A percentile compares a stretch with the other conserved stretches of the same genome.
Conservation (phyloP, 139 green algal genomes). For the Tetradesmus lagerheimii region DNA sequence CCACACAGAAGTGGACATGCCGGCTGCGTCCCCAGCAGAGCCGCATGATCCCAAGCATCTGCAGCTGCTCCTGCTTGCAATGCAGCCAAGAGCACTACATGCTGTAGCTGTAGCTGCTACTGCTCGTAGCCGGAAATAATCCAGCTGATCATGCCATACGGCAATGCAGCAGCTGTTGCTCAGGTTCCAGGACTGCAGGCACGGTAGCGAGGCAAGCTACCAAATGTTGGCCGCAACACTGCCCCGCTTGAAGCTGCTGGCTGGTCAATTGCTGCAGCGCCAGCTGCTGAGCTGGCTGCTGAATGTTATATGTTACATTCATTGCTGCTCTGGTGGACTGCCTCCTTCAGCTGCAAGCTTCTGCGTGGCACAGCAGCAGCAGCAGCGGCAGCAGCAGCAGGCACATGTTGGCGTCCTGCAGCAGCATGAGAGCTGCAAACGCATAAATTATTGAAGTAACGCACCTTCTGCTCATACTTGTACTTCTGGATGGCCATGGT, state of each 20-base stretch:
- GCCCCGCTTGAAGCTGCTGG: not conserved
- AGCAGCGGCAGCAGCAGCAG: not conserved
- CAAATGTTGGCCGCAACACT: not conserved
- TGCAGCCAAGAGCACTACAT: no score
- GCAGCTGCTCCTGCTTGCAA: no score
- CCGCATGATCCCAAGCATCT: no score
- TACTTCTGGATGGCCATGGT: conserved; percentile 29
- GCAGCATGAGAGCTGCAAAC: not conserved
- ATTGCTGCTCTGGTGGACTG: not conserved
- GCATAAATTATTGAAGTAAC: not conserved
- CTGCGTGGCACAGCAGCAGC: not conserved
- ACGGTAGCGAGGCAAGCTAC: no score
- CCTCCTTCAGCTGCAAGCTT: conserved; percentile 8
- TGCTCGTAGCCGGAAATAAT: not conserved
- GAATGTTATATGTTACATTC: not conserved
- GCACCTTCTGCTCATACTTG: conserved; percentile 26
- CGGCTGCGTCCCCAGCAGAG: no score
- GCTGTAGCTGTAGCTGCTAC: no score
- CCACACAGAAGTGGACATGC: no score
- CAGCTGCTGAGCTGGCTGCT: no score
- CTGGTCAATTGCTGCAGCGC: not conserved
- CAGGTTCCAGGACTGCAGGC: not conserved
- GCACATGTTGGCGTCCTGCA: not conserved
- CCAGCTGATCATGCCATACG: no score
- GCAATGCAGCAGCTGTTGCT: no score